Conservation (phyloP, 331 rosid species). For the Acacia concinna region DNA sequence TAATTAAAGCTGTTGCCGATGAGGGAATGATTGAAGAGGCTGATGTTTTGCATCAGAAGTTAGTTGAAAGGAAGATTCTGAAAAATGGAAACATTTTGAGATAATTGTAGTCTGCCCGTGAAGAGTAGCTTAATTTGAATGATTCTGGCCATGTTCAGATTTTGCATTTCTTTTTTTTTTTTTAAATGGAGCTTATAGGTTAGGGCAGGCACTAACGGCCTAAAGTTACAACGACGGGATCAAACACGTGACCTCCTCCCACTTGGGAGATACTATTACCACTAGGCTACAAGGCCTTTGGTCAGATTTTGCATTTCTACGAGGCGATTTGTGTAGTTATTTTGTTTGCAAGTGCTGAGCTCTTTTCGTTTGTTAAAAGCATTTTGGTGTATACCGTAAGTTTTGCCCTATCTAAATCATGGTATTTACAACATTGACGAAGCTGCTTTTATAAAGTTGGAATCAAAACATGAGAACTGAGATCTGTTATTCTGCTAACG, state of each 20-base stretch:
- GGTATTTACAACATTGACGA: neutral
- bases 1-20: constrained; percentile 62
- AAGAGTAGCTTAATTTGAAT: constrained; percentile 31
- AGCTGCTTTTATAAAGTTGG: neutral
- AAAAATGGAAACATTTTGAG: constrained; percentile 37
- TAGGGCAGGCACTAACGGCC: no score
- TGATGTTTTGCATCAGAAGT: constrained; percentile 57
- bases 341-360: constrained; percentile 22
- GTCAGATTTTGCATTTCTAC: constrained; percentile 26
- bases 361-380: constrained; percentile 11
- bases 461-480: neutral
- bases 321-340: constrained; percentile 26
- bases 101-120: constrained; percentile 30
- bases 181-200: no score
- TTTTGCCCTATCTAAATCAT: constrained; percentile 2
- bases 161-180: constrained; percentile 24
- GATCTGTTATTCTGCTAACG: neutral
- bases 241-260: no score
- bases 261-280: no score
- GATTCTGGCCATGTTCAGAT: constrained; percentile 27
- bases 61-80: constrained; percentile 61
- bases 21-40: constrained; percentile 81
- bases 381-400: neutral
- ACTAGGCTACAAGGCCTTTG: no score
- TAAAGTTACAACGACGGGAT: no score